A percentile compares a stretch with the other conserved stretches of the same genome.
Evolutionary conservation across 306 rosid genomes (phyloP).

Genomic region (Cicer arietinum): DNA sequence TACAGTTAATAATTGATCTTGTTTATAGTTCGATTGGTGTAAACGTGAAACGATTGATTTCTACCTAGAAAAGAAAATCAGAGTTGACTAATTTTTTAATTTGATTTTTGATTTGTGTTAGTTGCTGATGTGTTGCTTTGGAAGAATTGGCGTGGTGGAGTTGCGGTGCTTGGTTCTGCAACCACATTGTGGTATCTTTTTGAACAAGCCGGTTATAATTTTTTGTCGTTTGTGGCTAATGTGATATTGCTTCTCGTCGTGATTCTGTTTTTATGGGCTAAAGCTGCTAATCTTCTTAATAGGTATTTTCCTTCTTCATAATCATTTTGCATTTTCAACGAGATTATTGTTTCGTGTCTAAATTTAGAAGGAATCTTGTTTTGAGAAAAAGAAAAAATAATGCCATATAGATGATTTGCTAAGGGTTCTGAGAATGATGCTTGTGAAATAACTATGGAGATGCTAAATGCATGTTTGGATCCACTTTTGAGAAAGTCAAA

Average conservation of each 20-base stretch:
- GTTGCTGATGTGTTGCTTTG: slow-evolving; percentile 92
- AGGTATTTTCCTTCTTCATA: slow-evolving; percentile 47
- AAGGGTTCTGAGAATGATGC: neutral
- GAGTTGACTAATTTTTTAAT: slow-evolving; percentile 3
- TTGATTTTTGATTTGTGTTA: slow-evolving; percentile 40
- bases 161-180: slow-evolving; percentile 60
- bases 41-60: neutral
- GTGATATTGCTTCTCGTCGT: slow-evolving; percentile 84
- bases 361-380: neutral
- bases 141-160: slow-evolving; percentile 83
- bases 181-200: slow-evolving; percentile 80
- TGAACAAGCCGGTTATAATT: slow-evolving; percentile 87
- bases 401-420: neutral
- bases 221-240: slow-evolving; percentile 83
- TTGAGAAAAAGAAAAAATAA: neutral
- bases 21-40: slow-evolving; percentile 11
- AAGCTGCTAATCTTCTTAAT: slow-evolving; percentile 95
- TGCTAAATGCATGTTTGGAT: neutral
- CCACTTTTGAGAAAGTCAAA: too few species aligned
- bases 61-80: neutral
- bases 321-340: neutral
- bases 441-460: neutral
- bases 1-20: slow-evolving; percentile 16
- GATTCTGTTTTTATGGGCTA: slow-evolving; percentile 92
- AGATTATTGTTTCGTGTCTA: neutral